phyloP scores from a whole-genome alignment of 306 rosid species.

The Dryas octopetala region DNA sequence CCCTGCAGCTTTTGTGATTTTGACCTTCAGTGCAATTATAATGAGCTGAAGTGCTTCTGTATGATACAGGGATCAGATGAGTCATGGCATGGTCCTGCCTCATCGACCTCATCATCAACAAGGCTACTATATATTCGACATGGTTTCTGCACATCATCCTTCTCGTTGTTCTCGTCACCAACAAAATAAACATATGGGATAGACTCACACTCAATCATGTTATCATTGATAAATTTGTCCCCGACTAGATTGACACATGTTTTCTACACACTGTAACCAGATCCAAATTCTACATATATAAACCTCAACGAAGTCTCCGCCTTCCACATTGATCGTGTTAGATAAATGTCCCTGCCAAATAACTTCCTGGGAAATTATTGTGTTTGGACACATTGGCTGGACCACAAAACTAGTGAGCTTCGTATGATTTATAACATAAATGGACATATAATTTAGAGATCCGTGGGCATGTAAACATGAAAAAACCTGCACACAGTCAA shows the following conservation, averaged over 20 bases:
- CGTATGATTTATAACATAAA: constrained; percentile 15
- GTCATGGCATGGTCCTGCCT: background rate
- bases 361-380: constrained; percentile 9
- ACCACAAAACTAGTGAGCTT: background rate
- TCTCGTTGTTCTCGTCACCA: too few species aligned
- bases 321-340: constrained; percentile 13
- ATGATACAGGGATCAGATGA: background rate
- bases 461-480: background rate
- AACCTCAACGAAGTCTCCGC: constrained; percentile 17
- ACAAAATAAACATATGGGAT: background rate
- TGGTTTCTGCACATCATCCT: too few species aligned
- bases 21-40: too few species aligned
- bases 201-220: background rate
- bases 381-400: background rate
- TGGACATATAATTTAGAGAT: background rate
- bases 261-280: constrained; percentile 12
- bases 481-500: constrained; percentile 13
- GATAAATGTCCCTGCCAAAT: constrained; percentile 24
- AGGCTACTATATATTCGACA: too few species aligned
- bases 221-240: background rate
- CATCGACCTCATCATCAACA: background rate
- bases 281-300: constrained; percentile 7
- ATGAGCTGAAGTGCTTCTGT: too few species aligned
- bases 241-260: background rate
- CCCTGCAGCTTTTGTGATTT: too few species aligned